Evolutionary conservation across 1,139 yeast genomes (phyloP), one percentile per base, ranked within the genome.

Genomic region (Saccharomyces hybrid): DNA sequence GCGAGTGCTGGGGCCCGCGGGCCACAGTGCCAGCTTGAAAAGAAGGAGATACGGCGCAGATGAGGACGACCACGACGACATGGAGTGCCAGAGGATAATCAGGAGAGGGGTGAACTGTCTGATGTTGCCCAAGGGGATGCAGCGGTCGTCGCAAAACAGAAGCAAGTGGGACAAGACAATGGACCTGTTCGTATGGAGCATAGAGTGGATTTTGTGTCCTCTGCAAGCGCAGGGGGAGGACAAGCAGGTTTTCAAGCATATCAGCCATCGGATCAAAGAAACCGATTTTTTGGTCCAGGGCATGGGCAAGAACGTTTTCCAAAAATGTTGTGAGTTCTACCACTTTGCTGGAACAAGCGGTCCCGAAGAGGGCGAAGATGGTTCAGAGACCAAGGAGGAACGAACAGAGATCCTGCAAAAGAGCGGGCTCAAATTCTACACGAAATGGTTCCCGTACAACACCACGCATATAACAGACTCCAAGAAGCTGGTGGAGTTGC

Each of bases 41-140:
- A 54, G 48, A 42, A 51, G 29, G 56, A 61, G 26, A 60, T 62
- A 48, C 49, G 54, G 34, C 28, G 42, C 31, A 2, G 32, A 49
- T 50, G 53, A 44, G 38, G 54, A 53, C 32, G 42, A 55, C 47
- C 55, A 56, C 42, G 52, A 59, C 49, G 56, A 63, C 24, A 16
- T 16, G 44, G 44, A 38, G 21, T 38, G 44, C 16, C 44, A 38
- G 44, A 55, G 66, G 4, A 64, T 73, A 1, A 62, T 69, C 27
- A 71, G 76, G 52, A 73, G 83, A 59, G 86, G 85, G 6, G 86
- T 80, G 4, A 70, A 73, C 16, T 78, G 84, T 29, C 68, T 70
- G 47, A 66, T 72, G 50, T 68, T 87, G 29, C 96, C 96, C 0
- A 71, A 74, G 14, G 96, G 96, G 0, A 88, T 90, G 96, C 78